These are phyloP conservation scores for Pyrenochaeta sp. DNA, from an alignment of 2,329 filamentous ascomycete species.

Conservation along the genomic window DNA sequence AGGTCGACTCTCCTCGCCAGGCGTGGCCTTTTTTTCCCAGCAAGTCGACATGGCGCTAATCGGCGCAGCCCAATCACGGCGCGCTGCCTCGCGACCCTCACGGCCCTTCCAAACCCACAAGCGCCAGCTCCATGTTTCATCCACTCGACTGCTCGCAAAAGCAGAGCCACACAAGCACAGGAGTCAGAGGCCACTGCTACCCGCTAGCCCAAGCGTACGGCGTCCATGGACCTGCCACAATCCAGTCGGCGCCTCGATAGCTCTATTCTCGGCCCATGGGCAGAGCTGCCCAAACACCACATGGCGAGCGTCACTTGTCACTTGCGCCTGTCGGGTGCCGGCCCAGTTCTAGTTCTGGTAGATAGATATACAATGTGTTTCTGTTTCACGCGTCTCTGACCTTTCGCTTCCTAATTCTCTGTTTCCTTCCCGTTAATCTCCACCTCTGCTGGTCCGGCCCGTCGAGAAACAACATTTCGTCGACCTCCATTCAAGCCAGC, in stretches of 20 bases:
- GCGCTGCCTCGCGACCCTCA: slow-evolving; percentile 15
- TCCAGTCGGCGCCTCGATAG: slow-evolving; percentile 44
- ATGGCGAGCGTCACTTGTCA: slow-evolving; percentile 21
- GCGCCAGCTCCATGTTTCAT: slow-evolving; percentile 43
- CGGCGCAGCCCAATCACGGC: slow-evolving; percentile 41
- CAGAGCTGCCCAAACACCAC: slow-evolving; percentile 13
- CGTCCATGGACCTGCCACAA: slow-evolving; percentile 31
- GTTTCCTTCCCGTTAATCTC: slow-evolving; percentile 3
- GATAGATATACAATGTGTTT: slow-evolving; percentile 27
- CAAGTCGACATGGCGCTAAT: slow-evolving; percentile 26
- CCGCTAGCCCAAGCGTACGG: slow-evolving; percentile 20
- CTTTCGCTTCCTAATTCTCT: slow-evolving; percentile 13
- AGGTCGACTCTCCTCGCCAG: slow-evolving; percentile 22
- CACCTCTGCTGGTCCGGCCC: slow-evolving; percentile 19
- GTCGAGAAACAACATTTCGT: slow-evolving; percentile 1
- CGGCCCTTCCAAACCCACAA: slow-evolving; percentile 36
- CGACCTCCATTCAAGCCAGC: not conserved
- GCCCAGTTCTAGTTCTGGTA: slow-evolving; percentile 15
- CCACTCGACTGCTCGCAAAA: slow-evolving; percentile 25
- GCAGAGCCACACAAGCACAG: slow-evolving; percentile 42
- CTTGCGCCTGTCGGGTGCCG: slow-evolving; percentile 19
- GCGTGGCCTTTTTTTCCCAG: slow-evolving; percentile 34
- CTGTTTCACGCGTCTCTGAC: slow-evolving; percentile 2
- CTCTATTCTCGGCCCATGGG: slow-evolving; percentile 42
- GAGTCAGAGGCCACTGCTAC: slow-evolving; percentile 39